A percentile compares a stretch with the other conserved stretches of the same genome.
Evolutionary conservation across 2,329 filamentous ascomycete genomes (phyloP).

Genomic region (Colletotrichum liaoningense): DNA sequence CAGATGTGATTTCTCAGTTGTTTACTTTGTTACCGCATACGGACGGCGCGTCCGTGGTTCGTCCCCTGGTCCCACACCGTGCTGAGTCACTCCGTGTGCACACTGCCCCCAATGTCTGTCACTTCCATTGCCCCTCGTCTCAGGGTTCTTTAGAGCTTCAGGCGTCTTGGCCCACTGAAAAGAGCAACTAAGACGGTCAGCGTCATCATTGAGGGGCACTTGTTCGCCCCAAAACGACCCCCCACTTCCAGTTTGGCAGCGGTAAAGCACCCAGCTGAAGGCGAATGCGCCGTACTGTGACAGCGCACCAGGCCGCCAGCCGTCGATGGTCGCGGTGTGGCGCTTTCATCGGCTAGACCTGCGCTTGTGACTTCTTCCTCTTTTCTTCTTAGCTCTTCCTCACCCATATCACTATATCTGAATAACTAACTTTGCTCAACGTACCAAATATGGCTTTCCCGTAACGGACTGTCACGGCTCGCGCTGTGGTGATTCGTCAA

Average conservation of each 20-base stretch:
- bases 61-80: conserved; percentile 11
- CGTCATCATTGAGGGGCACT: conserved; percentile 35
- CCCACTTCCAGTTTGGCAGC: conserved; percentile 17
- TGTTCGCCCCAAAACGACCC: background rate
- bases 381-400: conserved; percentile 26
- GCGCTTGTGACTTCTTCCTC: conserved; percentile 23
- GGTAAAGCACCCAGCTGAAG: background rate
- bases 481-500: conserved; percentile 59
- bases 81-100: background rate
- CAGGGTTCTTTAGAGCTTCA: background rate
- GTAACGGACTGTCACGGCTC: conserved; percentile 63
- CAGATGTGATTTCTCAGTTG: conserved; percentile 35
- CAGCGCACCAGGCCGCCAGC: conserved; percentile 28
- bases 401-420: conserved; percentile 1
- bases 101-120: background rate
- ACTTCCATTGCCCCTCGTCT: background rate
- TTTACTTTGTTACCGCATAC: conserved; percentile 42
- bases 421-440: conserved; percentile 16
- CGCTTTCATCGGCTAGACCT: conserved; percentile 15
- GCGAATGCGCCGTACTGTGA: conserved; percentile 19
- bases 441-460: conserved; percentile 55
- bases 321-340: conserved; percentile 15
- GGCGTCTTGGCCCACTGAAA: background rate
- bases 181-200: conserved; percentile 7
- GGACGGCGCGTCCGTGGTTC: conserved; percentile 36